A percentile compares a stretch with the other conserved stretches of the same genome.
Conservation (phyloP, 2,329 filamentous ascomycete species). For the Diatrype stigma region DNA sequence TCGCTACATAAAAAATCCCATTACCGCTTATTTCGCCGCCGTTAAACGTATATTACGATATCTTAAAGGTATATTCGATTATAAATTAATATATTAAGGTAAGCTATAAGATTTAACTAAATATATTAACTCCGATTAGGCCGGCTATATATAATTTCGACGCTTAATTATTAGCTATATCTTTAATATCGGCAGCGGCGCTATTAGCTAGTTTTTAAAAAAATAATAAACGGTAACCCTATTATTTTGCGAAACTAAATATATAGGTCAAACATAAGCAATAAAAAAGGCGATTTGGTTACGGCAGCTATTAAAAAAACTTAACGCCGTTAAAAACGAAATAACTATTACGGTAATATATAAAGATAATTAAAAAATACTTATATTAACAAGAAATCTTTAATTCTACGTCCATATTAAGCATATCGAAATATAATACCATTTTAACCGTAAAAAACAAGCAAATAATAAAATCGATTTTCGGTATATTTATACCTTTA, state of each 20-base stretch:
- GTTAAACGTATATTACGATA: neutral
- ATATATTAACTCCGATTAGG: neutral
- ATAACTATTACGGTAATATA: neutral
- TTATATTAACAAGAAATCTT: neutral
- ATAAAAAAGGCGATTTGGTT: neutral
- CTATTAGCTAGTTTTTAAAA: neutral
- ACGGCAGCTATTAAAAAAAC: neutral
- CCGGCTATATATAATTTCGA: neutral
- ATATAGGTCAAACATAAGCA: neutral
- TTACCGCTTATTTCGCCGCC: neutral
- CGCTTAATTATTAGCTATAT: neutral
- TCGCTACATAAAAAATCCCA: conserved; percentile 6
- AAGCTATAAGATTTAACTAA: neutral
- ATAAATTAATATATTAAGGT: neutral
- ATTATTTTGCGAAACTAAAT: neutral
- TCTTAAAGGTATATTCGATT: neutral
- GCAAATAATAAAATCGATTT: neutral
- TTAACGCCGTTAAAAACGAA: neutral
- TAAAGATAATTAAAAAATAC: neutral
- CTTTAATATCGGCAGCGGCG: neutral
- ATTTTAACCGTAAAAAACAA: neutral
- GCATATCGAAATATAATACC: neutral
- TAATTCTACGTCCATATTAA: neutral
- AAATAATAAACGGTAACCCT: neutral
- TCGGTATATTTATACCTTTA: neutral